Evolutionary conservation across 1,284 basidiomycete genomes (phyloP).

Genomic region (Apiotrichum siamense): DNA sequence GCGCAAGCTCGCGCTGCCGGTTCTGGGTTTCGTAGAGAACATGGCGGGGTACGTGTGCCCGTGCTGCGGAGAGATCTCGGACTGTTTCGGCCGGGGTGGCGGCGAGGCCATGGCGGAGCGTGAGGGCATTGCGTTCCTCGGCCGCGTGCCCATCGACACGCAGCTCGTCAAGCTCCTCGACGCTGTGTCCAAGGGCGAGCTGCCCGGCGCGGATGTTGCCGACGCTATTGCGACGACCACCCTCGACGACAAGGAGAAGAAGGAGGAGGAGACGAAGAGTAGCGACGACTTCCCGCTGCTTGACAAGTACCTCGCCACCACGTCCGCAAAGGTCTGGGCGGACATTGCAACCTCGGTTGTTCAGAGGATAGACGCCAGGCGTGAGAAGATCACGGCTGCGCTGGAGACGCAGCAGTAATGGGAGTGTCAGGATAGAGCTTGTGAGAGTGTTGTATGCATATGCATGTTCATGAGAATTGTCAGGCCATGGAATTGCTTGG

Average conservation of each 20-base stretch:
- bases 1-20: conserved; percentile 72
- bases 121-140: conserved; percentile 73
- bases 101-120: conserved; percentile 76
- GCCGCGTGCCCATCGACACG: conserved; percentile 88
- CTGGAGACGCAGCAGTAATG: not conserved
- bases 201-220: conserved; percentile 30
- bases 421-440: not conserved
- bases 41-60: conserved; percentile 99
- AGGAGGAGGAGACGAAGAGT: too few relatives aligned
- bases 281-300: conserved; percentile 38
- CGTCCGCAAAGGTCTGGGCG: conserved; percentile 45
- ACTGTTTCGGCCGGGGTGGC: conserved; percentile 91
- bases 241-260: not conserved
- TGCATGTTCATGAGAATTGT: too few relatives aligned
- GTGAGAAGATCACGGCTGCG: conserved; percentile 8
- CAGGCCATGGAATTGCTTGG: too few relatives aligned
- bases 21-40: conserved; percentile 95
- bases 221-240: not conserved
- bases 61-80: conserved; percentile 86
- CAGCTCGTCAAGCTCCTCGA: conserved; percentile 84
- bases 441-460: conserved; percentile 6
- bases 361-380: conserved; percentile 19
- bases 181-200: conserved; percentile 52
- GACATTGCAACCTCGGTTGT: conserved; percentile 38
- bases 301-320: conserved; percentile 45